Evolutionary conservation across 116 monocot species (phyloP).

Genomic region (Dioscorea cayenensis): DNA sequence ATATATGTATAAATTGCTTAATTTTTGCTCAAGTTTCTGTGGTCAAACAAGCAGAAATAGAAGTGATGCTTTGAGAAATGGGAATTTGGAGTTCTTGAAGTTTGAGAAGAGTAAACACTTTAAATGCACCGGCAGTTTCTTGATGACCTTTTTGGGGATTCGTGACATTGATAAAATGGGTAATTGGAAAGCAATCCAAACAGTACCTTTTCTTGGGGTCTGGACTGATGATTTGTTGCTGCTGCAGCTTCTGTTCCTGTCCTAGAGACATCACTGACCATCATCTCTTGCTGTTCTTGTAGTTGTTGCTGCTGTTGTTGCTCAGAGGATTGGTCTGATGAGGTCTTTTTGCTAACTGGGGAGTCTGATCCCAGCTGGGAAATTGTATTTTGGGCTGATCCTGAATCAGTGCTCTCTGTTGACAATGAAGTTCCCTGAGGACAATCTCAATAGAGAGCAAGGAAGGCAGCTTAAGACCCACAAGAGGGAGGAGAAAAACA

Average conservation of each 20-base stretch:
- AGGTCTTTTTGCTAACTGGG: conserved; percentile 38
- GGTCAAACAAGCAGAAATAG: conserved; percentile 1
- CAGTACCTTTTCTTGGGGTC: conserved; percentile 54
- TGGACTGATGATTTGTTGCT: conserved; percentile 29
- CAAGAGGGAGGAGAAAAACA: background rate
- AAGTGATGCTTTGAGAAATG: background rate
- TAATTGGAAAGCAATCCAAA: conserved; percentile 9
- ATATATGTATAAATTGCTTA: background rate
- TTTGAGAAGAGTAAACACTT: background rate
- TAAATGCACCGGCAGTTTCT: background rate
- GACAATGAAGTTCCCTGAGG: conserved; percentile 49
- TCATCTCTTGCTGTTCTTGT: conserved; percentile 16
- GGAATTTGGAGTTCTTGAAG: background rate
- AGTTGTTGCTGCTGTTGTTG: conserved; percentile 25
- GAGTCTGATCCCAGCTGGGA: conserved; percentile 59
- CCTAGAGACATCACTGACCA: conserved; percentile 32
- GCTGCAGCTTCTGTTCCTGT: conserved; percentile 19
- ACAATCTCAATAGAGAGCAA: conserved; percentile 7
- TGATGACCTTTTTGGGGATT: background rate
- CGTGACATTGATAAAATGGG: background rate
- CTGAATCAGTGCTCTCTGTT: conserved; percentile 80
- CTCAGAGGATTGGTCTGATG: conserved; percentile 29
- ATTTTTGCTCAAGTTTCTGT: background rate
- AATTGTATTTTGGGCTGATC: conserved; percentile 66
- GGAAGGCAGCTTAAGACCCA: background rate